Base-by-base conservation (phyloP, 2,329 filamentous ascomycete species). In the Thielaviopsis euricoi region DNA sequence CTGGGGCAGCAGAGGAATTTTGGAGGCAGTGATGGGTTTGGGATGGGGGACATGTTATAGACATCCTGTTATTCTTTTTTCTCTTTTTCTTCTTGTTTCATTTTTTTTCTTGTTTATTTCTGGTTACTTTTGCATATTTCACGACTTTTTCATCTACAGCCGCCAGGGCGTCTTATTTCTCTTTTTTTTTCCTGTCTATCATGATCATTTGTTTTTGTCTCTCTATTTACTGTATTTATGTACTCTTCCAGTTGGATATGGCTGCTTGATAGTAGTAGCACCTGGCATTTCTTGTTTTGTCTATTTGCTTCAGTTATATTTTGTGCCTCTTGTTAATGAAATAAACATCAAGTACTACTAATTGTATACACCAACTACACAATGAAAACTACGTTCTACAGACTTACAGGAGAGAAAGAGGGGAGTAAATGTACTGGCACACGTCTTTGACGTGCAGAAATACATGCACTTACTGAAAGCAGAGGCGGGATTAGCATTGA, bases 1-100 rank as follows among this genome's bases (percentile, higher is more conserved):
- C n/a, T 43, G 37, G 37, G 37, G 13, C n/a, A n/a, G 21, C n/a
- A 19, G 26, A 50, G 37, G 49, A 26, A 48, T 21, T 29, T 26
- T 15, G 33, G 33, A 25, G 25, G 51, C 3, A 5, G 13, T 29
- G 29, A 50, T 21, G 49, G 49, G 13, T 40, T 57, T 17, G 55
- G 55, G 13, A 52, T 51, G 48, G 55, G 55, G 7, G 55, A 56
- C 17, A 56, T 56, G 55, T 26, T 56, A 15, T 56, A 56, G 40
- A n/a, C 19, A 15, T 43, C 19, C 15, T 12, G 23, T 19, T 10
- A 23, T 25, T 54, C 26, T 19, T 4, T 22, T 52, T 17, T 17
- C 13, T 25, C 25, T 26, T 3, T 54, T 23, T 43, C 29, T 23
- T 54, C 17, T 54, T 7, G 9, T 43, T n/a, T n/a, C n/a, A n/a